Percentiles rank a stretch among this genome's conserved stretches.
Conservation (phyloP, 163 green algal species). For the Chlamydomonas reinhardtii region DNA sequence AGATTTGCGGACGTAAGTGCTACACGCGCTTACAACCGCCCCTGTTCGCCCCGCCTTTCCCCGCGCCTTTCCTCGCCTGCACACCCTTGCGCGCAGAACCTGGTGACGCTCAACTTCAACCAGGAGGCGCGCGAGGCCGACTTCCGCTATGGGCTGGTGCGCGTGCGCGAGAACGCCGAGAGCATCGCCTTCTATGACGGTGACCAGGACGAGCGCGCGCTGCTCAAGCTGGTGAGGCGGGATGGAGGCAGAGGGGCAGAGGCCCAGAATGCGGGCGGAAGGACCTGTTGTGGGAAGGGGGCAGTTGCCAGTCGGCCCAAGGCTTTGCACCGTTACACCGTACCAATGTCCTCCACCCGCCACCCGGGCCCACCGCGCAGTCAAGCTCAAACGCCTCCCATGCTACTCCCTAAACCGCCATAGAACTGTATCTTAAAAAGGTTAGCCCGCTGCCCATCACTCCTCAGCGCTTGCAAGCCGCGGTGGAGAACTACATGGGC, state of each 20-base stretch:
- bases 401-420: no score
- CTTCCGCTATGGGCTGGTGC: constrained; percentile 84
- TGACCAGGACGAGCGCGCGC: constrained; percentile 83
- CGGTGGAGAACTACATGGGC: constrained; percentile 88
- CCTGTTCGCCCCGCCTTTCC: no score
- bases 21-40: background rate
- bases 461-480: constrained; percentile 46
- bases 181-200: constrained; percentile 96
- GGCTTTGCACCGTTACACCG: no score
- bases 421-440: no score
- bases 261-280: no score
- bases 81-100: constrained; percentile 56
- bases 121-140: constrained; percentile 92
- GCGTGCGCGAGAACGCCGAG: constrained; percentile 96
- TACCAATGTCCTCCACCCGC: no score
- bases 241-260: no score
- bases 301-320: no score
- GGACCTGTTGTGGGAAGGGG: background rate
- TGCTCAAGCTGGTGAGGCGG: constrained; percentile 63
- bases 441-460: no score
- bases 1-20: no score
- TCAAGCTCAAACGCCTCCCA: no score
- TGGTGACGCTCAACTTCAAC: constrained; percentile 97
- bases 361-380: no score
- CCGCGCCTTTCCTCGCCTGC: background rate